These are phyloP conservation scores for Buddleja alternifolia DNA, from an alignment of 257 asterid genomes.

Conservation along the genomic window DNA sequence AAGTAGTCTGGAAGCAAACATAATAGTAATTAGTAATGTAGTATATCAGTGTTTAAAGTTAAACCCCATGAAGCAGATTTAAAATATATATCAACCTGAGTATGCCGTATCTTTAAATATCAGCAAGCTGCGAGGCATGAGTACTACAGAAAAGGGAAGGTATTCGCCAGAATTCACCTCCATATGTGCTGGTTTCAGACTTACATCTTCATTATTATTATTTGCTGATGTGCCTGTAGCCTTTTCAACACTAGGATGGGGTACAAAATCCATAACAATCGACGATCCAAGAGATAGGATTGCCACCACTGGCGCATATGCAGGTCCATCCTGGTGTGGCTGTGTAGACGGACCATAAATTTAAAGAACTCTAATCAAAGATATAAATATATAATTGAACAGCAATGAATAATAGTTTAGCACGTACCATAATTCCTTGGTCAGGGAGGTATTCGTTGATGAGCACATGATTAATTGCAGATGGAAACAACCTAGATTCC, in stretches of 20 bases:
- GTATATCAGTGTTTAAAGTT: not conserved
- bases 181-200: constrained; percentile 24
- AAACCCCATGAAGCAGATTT: not conserved
- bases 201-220: constrained; percentile 25
- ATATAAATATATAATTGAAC: not conserved
- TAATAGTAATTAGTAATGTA: not conserved
- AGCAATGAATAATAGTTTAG: not conserved
- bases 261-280: constrained; percentile 82
- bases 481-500: constrained; percentile 68
- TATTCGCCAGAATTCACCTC: constrained; percentile 36
- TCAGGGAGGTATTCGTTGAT: constrained; percentile 86
- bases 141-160: constrained; percentile 62
- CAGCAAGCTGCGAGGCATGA: constrained; percentile 92
- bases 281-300: constrained; percentile 91
- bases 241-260: constrained; percentile 59
- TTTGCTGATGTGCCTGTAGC: constrained; percentile 31
- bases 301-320: constrained; percentile 91
- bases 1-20: constrained; percentile 64
- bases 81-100: constrained; percentile 52
- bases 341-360: constrained; percentile 27
- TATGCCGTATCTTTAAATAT: constrained; percentile 85
- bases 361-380: not conserved
- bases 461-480: constrained; percentile 89
- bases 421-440: constrained; percentile 93
- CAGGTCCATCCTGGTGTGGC: constrained; percentile 98